Conservation (phyloP, 148 eudicot species). For the Silene latifolia region DNA sequence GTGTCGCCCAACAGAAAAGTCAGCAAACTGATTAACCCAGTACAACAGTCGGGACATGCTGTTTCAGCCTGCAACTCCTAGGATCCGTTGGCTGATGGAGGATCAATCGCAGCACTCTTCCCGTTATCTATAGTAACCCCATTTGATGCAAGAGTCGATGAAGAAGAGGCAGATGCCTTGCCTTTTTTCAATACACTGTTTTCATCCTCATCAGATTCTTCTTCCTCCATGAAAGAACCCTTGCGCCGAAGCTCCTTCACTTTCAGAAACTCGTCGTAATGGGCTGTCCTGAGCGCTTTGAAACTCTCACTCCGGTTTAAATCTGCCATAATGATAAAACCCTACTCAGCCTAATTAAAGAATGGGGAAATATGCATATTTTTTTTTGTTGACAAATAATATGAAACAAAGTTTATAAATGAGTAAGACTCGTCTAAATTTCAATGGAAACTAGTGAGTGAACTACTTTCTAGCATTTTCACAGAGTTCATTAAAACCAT, state of each 20-base stretch:
- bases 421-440: too few species aligned
- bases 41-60: not conserved
- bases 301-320: conserved; percentile 52
- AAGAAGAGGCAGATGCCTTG: conserved; percentile 35
- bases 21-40: not conserved
- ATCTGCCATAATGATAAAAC: conserved; percentile 27
- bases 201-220: conserved; percentile 49
- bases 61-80: conserved; percentile 6
- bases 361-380: not conserved
- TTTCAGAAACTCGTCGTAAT: conserved; percentile 77
- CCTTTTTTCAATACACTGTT: conserved; percentile 11
- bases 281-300: conserved; percentile 79
- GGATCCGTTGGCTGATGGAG: conserved; percentile 19
- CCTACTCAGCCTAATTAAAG: not conserved
- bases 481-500: not conserved
- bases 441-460: too few species aligned
- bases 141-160: conserved; percentile 40
- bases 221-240: conserved; percentile 57
- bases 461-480: not conserved
- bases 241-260: conserved; percentile 72
- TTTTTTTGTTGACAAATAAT: not conserved
- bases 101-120: conserved; percentile 4
- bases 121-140: conserved; percentile 34
- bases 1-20: not conserved
- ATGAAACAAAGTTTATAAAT: not conserved